These are phyloP conservation scores for Myriosclerotinia scirpicola DNA, from an alignment of 2,329 filamentous ascomycete species.

Conservation along the genomic window DNA sequence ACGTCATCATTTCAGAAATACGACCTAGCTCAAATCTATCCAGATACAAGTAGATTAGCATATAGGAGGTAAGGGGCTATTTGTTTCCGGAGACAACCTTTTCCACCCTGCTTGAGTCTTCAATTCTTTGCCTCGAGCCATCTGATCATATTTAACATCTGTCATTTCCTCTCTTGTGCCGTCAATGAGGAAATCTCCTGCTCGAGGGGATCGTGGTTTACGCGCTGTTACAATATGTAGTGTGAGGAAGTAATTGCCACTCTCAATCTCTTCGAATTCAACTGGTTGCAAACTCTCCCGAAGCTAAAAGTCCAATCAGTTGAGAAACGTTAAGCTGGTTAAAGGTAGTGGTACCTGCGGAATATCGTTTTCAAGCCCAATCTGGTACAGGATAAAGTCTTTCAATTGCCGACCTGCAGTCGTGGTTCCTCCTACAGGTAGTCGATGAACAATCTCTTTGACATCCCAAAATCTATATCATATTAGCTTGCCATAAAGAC, in stretches of 20 bases:
- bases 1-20: slow-evolving; percentile 16
- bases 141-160: slow-evolving; percentile 34
- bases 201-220: slow-evolving; percentile 34
- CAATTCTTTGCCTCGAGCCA: slow-evolving; percentile 30
- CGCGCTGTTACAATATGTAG: slow-evolving; percentile 39
- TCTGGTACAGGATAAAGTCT: slow-evolving; percentile 21
- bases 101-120: slow-evolving; percentile 19
- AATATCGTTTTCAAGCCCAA: slow-evolving; percentile 27
- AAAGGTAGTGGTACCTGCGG: slow-evolving; percentile 14
- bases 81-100: slow-evolving; percentile 12
- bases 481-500: slow-evolving; percentile 18
- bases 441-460: slow-evolving; percentile 33
- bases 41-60: background rate
- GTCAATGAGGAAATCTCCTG: slow-evolving; percentile 36
- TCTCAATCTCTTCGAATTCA: slow-evolving; percentile 26
- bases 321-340: background rate
- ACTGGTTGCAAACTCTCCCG: slow-evolving; percentile 24
- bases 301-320: slow-evolving; percentile 30
- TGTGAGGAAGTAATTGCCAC: slow-evolving; percentile 35
- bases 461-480: slow-evolving; percentile 38
- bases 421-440: slow-evolving; percentile 31
- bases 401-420: slow-evolving; percentile 9
- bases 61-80: background rate
- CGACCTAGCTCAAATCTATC: slow-evolving; percentile 18
- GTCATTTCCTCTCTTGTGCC: slow-evolving; percentile 38